Evolutionary conservation across 352 stramenopile genomes (phyloP), one percentile per base, ranked within the genome.

Genomic region (Globisporangium nagaii): DNA sequence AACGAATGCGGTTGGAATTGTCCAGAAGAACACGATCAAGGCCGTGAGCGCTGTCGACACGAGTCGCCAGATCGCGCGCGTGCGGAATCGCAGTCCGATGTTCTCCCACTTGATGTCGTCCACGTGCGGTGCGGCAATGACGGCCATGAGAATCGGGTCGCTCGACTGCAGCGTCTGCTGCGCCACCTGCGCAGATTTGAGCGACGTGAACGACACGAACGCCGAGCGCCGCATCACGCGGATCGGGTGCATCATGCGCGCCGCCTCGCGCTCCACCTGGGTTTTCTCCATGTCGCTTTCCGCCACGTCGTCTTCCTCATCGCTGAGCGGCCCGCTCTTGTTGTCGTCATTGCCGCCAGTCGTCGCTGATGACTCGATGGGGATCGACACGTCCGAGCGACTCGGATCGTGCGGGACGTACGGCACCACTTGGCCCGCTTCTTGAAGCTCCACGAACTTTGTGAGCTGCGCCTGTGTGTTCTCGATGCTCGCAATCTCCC

Each of bases 51-150:
- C 41, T 6, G 66, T 54, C 5, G 83, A 86, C 1, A 88, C 52
- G 15, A 90, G 62, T 48, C 56, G 64, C 10, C 79, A 71, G 19
- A 86, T 61, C 0, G 68, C 59, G 15, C 77, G 76, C 36, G 74
- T 82, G 25, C 66, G 63, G 41, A 81, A 84, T 20, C 55, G 66
- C 1, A 85, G 61, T 0, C 80, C 83, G 53, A 93, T 71, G 46
- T 91, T 93, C 27, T 72, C 63, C 83, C 83, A 93, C 24, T 86
- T 72, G n/a, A 91, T 76, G 47, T 93, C 83, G 32, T 79, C 65
- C 2, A 65, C 59, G 44, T 90, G 65, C 1, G 83, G 80, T 15
- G 83, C 83, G 2, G 78, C 58, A 5, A 63, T 53, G 28, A 88
- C 63, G 27, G 63, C 56, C 74, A 91, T 76, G 30, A 66, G 62